Evolutionary conservation across 768 basidiomycete genomes (phyloP).

Genomic region (Mrakia frigida): DNA sequence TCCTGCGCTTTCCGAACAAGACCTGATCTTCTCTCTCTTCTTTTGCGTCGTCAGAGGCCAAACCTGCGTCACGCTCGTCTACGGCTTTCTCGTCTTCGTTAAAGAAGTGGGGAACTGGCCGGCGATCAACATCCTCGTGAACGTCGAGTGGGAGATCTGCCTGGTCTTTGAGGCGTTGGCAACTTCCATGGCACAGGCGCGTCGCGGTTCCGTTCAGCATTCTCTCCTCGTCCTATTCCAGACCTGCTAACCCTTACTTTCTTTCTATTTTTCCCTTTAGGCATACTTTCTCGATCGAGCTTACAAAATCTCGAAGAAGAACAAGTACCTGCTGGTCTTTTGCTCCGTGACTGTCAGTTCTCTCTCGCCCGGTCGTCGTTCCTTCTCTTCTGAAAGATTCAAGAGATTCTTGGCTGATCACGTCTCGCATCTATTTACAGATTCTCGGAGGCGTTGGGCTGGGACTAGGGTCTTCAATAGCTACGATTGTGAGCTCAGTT

Average conservation of each 20-base stretch:
- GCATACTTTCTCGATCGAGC: neutral
- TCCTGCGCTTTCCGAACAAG: no score
- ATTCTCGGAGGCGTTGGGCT: no score
- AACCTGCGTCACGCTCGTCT: neutral
- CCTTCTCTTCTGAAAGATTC: no score
- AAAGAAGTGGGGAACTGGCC: neutral
- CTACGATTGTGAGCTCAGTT: no score
- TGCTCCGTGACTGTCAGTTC: neutral
- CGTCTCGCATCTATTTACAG: no score
- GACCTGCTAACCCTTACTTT: no score
- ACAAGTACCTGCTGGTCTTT: neutral
- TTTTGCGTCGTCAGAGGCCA: neutral
- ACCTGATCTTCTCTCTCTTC: neutral
- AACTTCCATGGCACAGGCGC: no score
- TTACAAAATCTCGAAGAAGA: constrained; percentile 3
- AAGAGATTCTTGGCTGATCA: no score
- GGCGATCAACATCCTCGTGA: neutral
- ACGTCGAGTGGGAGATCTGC: neutral
- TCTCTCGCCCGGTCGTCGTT: no score
- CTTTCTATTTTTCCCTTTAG: neutral
- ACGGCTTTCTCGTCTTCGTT: neutral
- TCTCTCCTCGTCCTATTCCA: no score
- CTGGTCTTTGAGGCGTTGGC: neutral
- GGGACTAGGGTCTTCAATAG: no score
- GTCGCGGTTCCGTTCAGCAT: no score